A percentile compares a stretch with the other conserved stretches of the same genome.
Conservation (phyloP, 495 filamentous ascomycete genomes). For the Hypomontagnella submonticulosa region DNA sequence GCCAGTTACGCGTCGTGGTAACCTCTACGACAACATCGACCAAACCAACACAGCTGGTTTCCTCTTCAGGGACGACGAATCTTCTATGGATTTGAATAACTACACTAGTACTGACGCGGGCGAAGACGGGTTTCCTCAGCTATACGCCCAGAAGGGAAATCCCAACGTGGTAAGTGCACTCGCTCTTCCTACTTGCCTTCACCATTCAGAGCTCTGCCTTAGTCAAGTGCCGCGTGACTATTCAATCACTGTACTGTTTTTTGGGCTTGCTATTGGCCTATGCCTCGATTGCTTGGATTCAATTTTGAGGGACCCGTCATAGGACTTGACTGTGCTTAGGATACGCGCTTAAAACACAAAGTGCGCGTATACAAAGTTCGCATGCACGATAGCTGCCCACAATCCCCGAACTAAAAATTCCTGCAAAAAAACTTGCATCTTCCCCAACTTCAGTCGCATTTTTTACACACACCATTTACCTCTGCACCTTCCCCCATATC, state of each 20-base stretch:
- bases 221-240: too few relatives aligned
- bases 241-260: neutral
- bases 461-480: neutral
- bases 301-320: slow-evolving; percentile 1
- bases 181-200: slow-evolving; percentile 8
- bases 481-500: neutral
- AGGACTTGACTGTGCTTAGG: slow-evolving; percentile 1
- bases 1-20: slow-evolving; percentile 77
- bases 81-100: slow-evolving; percentile 65
- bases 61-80: slow-evolving; percentile 85
- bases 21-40: slow-evolving; percentile 68
- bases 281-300: slow-evolving; percentile 2
- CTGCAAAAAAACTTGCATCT: neutral
- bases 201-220: slow-evolving; percentile 3
- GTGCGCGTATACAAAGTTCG: neutral
- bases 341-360: neutral
- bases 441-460: too few relatives aligned
- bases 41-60: slow-evolving; percentile 83
- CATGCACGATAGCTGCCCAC: neutral
- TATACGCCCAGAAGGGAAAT: slow-evolving; percentile 76
- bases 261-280: neutral
- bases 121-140: slow-evolving; percentile 85
- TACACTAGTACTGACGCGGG: slow-evolving; percentile 77
- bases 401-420: neutral
- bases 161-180: slow-evolving; percentile 72